Base-by-base conservation (phyloP, 192 early-diverging fungal species). In the Coemansia pectinata region DNA sequence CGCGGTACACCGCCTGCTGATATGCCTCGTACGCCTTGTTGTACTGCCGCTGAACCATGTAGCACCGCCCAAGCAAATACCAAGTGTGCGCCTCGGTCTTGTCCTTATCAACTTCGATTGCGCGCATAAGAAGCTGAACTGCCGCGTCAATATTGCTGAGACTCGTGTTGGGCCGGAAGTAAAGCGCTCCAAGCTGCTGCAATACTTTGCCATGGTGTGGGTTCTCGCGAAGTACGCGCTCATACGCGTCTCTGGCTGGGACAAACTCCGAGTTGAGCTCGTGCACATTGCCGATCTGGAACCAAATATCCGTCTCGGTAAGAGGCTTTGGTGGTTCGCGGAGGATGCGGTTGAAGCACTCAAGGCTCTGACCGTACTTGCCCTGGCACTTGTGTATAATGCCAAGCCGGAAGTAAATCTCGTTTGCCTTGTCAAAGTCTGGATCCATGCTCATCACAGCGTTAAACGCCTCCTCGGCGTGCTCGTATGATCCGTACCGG, bases 111-210 rank as follows among this genome's bases (percentile, higher is more conserved):
- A 87, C 81, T 73, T 96, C 92, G 36, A 97, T 86, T 0, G 95
- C 95, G 21, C 90, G 91, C 2, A 86, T 92, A 58, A 99, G 82
- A 57, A 91, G 93, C 58, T 86, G 83, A 17, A 95, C 91, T 1
- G 97, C 96, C 9, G 86, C 78, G 17, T 94, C 93, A 71, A 94
- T 89, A 77, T 96, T 96, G 71, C 82, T 86, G 63, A 97, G 96
- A 8, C 75, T 84, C 4, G 95, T 89, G 47, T 89, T 88, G 66
- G 88, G 89, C 77, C 94, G 93, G 75, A 95, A 94, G 78, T 95
- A 97, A n/a, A 99, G 87, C 90, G 95, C 96, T 4, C 96, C 98
- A 9, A 97, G 86, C 78, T 99, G 96, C 72, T 97, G 96, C 10
- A 99, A 71, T 21, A 96, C 96, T 73, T 98, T 98, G 48, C 93